phyloP scores from a whole-genome alignment of 352 stramenopile species.

The Phytopythium chamaehyphon region DNA sequence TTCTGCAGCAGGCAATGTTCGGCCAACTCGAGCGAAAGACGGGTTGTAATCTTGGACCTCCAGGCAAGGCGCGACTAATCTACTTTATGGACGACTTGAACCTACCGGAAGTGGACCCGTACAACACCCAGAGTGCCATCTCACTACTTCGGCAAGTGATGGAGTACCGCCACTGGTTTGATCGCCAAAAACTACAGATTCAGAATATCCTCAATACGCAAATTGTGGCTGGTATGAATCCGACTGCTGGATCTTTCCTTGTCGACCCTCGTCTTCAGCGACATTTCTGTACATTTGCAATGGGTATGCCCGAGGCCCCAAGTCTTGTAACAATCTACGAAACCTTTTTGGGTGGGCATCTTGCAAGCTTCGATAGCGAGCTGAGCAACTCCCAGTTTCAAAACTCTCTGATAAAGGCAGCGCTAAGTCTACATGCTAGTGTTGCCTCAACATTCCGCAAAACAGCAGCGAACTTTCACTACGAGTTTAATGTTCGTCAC shows the following conservation, averaged over 20 bases:
- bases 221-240: constrained; percentile 96
- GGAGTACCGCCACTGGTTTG: constrained; percentile 94
- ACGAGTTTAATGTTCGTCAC: constrained; percentile 97
- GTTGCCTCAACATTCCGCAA: constrained; percentile 93
- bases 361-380: constrained; percentile 89
- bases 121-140: constrained; percentile 95
- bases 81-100: constrained; percentile 98
- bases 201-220: constrained; percentile 95
- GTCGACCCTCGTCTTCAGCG: constrained; percentile 93
- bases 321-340: constrained; percentile 96
- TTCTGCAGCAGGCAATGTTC: constrained; percentile 92
- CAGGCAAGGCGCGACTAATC: constrained; percentile 91
- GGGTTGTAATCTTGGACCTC: constrained; percentile 90
- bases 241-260: constrained; percentile 92
- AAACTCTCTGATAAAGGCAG: constrained; percentile 92
- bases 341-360: constrained; percentile 93
- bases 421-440: constrained; percentile 89
- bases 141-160: constrained; percentile 94
- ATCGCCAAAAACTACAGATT: constrained; percentile 90
- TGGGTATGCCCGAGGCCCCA: constrained; percentile 91
- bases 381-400: constrained; percentile 84
- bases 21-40: constrained; percentile 94
- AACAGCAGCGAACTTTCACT: constrained; percentile 96
- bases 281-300: constrained; percentile 96
- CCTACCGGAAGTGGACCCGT: constrained; percentile 93